Evolutionary conservation across 225 moss, liverwort and hornwort species (phyloP).

Genomic region (Pseudisothecium myosuroides): DNA sequence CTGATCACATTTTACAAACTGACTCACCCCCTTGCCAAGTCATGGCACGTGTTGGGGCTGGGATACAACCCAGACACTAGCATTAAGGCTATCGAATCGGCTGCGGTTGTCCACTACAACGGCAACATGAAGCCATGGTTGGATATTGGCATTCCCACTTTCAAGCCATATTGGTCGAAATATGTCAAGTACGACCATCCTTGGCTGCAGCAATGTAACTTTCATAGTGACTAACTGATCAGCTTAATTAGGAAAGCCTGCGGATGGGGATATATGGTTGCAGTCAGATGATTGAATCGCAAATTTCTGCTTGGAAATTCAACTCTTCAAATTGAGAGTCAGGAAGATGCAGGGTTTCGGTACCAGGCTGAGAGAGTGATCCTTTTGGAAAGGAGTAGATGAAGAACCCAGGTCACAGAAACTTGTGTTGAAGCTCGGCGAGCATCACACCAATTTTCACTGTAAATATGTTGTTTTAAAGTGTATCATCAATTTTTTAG

Average conservation of each 20-base stretch:
- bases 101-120: conserved; percentile 85
- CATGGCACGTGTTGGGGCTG: conserved; percentile 82
- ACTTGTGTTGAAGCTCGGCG: background rate
- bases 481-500: background rate
- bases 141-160: conserved; percentile 70
- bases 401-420: background rate
- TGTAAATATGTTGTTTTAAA: background rate
- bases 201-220: conserved; percentile 39
- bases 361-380: background rate
- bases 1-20: conserved; percentile 75
- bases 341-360: background rate
- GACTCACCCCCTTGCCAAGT: conserved; percentile 64
- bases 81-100: conserved; percentile 42
- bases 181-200: conserved; percentile 65
- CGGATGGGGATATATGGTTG: background rate
- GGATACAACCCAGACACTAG: conserved; percentile 83
- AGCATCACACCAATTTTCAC: background rate
- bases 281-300: background rate
- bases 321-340: background rate
- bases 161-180: conserved; percentile 76
- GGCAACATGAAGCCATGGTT: conserved; percentile 92
- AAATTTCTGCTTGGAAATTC: background rate
- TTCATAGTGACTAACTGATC: background rate
- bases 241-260: background rate
- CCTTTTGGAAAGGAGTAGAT: background rate